Percentiles rank a stretch among this genome's conserved stretches.
These are phyloP conservation scores for Conticribra weissflogii DNA, from an alignment of 108 stramenopile genomes.

Conservation along the genomic window DNA sequence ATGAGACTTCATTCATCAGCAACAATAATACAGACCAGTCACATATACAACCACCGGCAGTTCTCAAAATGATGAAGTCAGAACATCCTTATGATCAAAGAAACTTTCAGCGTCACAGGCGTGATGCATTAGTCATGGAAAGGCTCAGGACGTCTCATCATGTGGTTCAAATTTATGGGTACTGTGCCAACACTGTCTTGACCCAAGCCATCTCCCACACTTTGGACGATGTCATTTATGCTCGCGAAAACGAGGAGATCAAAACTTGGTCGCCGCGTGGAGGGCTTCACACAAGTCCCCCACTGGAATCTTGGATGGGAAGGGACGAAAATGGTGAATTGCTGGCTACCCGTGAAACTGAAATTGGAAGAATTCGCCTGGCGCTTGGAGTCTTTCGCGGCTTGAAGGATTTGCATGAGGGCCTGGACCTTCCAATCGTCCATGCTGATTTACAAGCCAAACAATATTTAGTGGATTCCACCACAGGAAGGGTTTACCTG, in stretches of 20 bases:
- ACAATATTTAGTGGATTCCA: conserved; percentile 71
- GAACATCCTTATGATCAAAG: conserved; percentile 65
- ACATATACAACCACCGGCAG: conserved; percentile 35
- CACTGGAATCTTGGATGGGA: conserved; percentile 49
- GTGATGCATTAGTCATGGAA: conserved; percentile 86
- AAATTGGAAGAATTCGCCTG: conserved; percentile 53
- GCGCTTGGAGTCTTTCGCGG: conserved; percentile 71
- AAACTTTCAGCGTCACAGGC: conserved; percentile 84
- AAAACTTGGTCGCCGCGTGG: conserved; percentile 24
- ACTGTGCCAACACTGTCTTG: conserved; percentile 81
- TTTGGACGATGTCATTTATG: conserved; percentile 57
- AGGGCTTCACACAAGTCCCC: conserved; percentile 36
- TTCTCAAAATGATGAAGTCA: conserved; percentile 80
- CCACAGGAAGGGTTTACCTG: conserved; percentile 55
- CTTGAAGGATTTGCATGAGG: conserved; percentile 54
- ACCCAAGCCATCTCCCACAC: conserved; percentile 68
- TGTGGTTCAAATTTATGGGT: conserved; percentile 70
- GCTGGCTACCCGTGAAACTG: conserved; percentile 39
- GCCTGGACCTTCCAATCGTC: conserved; percentile 56
- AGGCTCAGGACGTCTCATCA: conserved; percentile 58
- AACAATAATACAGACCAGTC: background rate
- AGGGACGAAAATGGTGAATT: conserved; percentile 33
- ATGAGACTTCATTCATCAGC: conserved; percentile 4
- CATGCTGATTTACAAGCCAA: conserved; percentile 82
- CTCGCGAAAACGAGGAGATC: conserved; percentile 37